phyloP scores from a whole-genome alignment of 1,284 basidiomycete genomes.

The Cryptococcus deneoformans region DNA sequence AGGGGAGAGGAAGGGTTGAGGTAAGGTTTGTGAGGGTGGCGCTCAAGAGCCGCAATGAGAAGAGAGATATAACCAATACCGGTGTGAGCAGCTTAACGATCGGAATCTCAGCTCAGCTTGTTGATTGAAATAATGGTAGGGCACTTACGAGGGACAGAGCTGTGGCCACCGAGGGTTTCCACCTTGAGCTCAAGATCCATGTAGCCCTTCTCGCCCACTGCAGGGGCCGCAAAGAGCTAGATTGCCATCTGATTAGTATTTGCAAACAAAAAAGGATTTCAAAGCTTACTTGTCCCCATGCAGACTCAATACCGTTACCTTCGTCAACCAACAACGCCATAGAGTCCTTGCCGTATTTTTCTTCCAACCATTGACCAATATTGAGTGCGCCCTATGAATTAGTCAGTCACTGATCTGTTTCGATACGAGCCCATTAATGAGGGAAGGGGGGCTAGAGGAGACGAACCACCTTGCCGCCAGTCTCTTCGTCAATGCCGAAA shows the following conservation, averaged over 20 bases:
- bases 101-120: constrained; percentile 3
- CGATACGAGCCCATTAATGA: too few species aligned
- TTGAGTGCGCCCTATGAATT: constrained; percentile 57
- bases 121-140: not conserved
- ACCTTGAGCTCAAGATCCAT: constrained; percentile 59
- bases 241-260: not conserved
- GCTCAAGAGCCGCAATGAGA: constrained; percentile 41
- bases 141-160: constrained; percentile 58
- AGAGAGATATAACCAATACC: constrained; percentile 45
- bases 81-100: constrained; percentile 33
- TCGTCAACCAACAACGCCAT: constrained; percentile 60
- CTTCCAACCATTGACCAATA: constrained; percentile 55
- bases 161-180: constrained; percentile 63
- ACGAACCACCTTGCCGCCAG: constrained; percentile 52
- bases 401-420: not conserved
- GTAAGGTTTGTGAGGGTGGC: constrained; percentile 32
- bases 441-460: not conserved
- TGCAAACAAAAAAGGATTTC: not conserved
- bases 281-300: constrained; percentile 24
- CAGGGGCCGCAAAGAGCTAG: constrained; percentile 46
- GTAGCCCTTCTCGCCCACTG: constrained; percentile 65
- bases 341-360: constrained; percentile 59
- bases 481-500: constrained; percentile 71
- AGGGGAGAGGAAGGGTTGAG: constrained; percentile 31
- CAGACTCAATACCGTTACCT: constrained; percentile 27